A percentile compares a stretch with the other conserved stretches of the same genome.
These are phyloP conservation scores for Akebia trifoliata DNA, from an alignment of 164 flowering plant species.

Conservation along the genomic window DNA sequence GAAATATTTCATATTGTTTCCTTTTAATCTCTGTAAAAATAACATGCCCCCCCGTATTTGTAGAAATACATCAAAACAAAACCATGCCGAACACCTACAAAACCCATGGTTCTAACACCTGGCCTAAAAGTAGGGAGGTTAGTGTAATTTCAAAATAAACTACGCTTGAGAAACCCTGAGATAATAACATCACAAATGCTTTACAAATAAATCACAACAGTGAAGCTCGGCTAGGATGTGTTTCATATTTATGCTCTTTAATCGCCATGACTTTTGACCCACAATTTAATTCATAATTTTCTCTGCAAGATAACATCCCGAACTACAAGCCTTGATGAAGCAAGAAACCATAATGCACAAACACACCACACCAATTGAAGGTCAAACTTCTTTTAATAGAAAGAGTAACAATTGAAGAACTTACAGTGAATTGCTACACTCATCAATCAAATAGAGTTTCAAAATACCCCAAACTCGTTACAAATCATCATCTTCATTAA, in stretches of 20 bases:
- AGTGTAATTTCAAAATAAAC: background rate
- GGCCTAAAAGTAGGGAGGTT: background rate
- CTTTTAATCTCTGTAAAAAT: background rate
- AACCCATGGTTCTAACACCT: background rate
- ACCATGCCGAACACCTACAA: background rate
- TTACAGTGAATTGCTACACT: background rate
- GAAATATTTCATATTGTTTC: background rate
- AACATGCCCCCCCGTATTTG: too few species aligned
- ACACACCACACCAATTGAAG: background rate
- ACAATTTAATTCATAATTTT: background rate
- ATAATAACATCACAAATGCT: background rate
- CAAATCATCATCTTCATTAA: slow-evolving; percentile 6
- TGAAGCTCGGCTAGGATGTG: too few species aligned
- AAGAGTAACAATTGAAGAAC: background rate
- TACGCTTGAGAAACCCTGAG: background rate
- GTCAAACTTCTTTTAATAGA: background rate
- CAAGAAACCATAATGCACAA: background rate
- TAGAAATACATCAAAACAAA: background rate
- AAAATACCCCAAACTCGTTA: too few species aligned
- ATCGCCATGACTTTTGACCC: background rate
- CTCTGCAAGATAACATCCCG: too few species aligned
- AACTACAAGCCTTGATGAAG: background rate
- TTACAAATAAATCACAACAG: background rate
- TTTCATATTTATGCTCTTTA: background rate
- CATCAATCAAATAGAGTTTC: background rate